phyloP scores from a whole-genome alignment of 805 yeast species.

The Diddensiella transvaalensis region DNA sequence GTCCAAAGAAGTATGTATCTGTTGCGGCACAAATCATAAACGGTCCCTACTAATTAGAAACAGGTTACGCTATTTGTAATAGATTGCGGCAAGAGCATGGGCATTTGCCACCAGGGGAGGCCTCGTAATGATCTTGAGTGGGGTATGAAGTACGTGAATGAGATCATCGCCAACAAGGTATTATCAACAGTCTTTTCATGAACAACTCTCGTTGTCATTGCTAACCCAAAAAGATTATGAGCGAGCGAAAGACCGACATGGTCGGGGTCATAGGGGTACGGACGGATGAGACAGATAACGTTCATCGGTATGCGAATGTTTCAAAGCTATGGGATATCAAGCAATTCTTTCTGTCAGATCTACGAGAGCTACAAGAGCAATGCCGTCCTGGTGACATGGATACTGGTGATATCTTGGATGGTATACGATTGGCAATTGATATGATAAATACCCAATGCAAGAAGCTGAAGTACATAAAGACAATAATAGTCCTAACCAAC shows the following conservation, averaged over 20 bases:
- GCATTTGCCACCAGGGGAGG: constrained; percentile 16
- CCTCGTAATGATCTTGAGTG: constrained; percentile 20
- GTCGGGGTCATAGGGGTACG: constrained; percentile 28
- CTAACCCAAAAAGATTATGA: constrained; percentile 23
- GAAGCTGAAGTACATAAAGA: constrained; percentile 35
- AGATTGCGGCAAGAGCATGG: constrained; percentile 44
- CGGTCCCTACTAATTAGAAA: too few relatives aligned
- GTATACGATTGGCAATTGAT: constrained; percentile 37
- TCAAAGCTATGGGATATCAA: constrained; percentile 2
- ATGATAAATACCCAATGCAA: constrained; percentile 28
- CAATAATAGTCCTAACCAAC: constrained; percentile 38
- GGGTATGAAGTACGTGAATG: constrained; percentile 40
- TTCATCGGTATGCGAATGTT: constrained; percentile 1
- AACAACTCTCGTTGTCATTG: too few relatives aligned
- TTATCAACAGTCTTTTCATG: too few relatives aligned
- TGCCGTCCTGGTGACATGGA: constrained; percentile 10
- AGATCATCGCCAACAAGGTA: constrained; percentile 35
- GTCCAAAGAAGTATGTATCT: too few relatives aligned
- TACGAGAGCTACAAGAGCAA: constrained; percentile 9
- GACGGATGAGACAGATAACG: constrained; percentile 18
- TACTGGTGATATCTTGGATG: constrained; percentile 15
- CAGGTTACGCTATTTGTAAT: constrained; percentile 46
- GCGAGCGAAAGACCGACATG: constrained; percentile 28
- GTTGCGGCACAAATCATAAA: too few relatives aligned
- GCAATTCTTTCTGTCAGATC: constrained; percentile 13